phyloP scores from a whole-genome alignment of 805 yeast genomes.

The Barnettozyma pratensis region DNA sequence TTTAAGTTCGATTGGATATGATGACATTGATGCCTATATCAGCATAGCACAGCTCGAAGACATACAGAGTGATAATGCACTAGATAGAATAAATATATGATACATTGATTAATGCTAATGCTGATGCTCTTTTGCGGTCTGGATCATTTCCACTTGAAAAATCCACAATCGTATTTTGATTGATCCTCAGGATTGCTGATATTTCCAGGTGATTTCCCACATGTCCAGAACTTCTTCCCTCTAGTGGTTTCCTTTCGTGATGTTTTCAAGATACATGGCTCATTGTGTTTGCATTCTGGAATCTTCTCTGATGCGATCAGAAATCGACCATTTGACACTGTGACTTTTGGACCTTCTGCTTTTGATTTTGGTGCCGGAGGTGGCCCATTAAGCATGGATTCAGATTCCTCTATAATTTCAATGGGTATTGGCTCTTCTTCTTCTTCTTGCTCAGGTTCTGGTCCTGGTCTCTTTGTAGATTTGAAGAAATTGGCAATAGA shows the following conservation, averaged over 20 bases:
- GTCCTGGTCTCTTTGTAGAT: not conserved
- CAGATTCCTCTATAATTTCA: slow-evolving; percentile 1
- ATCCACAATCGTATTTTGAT: slow-evolving; percentile 41
- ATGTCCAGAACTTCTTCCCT: slow-evolving; percentile 53
- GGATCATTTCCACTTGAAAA: slow-evolving; percentile 44
- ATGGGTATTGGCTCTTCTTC: slow-evolving; percentile 2
- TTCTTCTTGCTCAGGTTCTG: not conserved
- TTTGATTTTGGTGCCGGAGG: not conserved
- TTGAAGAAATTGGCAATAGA: slow-evolving; percentile 15
- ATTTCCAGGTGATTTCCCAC: slow-evolving; percentile 33
- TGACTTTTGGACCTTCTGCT: not conserved
- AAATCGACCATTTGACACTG: slow-evolving; percentile 16
- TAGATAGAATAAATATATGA: slow-evolving; percentile 3
- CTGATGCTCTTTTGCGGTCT: no score
- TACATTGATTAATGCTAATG: no score
- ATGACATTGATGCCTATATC: slow-evolving; percentile 22
- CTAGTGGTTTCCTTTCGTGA: slow-evolving; percentile 38
- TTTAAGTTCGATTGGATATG: slow-evolving; percentile 22
- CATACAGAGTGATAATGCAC: not conserved
- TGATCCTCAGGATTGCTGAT: slow-evolving; percentile 14
- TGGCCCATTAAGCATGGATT: not conserved
- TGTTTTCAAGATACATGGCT: slow-evolving; percentile 40
- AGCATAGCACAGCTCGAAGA: slow-evolving; percentile 3
- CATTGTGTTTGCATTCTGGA: slow-evolving; percentile 45
- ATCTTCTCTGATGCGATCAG: slow-evolving; percentile 19